These are phyloP conservation scores for Eragrostis curvula DNA, from an alignment of 176 grass and related monocot genomes.

Conservation along the genomic window DNA sequence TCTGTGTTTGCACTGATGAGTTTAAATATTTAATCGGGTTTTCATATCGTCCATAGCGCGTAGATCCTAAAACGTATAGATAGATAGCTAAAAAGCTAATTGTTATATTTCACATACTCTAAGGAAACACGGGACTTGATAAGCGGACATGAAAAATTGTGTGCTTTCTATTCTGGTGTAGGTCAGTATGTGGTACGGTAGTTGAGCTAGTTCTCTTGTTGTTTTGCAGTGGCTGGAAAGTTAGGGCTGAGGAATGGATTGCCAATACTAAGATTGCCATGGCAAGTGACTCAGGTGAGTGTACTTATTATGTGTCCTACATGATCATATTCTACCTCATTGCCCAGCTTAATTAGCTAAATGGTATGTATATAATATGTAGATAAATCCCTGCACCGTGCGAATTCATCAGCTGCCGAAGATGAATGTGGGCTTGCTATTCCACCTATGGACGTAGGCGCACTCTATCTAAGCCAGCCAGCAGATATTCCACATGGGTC, in stretches of 20 bases:
- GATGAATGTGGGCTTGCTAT: slow-evolving; percentile 57
- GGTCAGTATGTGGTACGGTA: too few relatives aligned
- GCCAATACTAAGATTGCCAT: slow-evolving; percentile 24
- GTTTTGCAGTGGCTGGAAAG: slow-evolving; percentile 63
- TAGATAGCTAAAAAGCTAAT: background rate
- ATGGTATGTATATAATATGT: too few relatives aligned
- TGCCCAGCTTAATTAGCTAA: background rate
- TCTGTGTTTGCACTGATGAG: background rate
- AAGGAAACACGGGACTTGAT: too few relatives aligned
- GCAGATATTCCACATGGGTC: slow-evolving; percentile 44
- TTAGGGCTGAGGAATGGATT: slow-evolving; percentile 53
- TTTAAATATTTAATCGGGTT: background rate
- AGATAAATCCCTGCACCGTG: slow-evolving; percentile 10
- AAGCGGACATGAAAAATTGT: too few relatives aligned
- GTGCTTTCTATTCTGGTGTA: slow-evolving; percentile 6
- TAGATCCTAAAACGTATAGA: too few relatives aligned
- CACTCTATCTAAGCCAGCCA: slow-evolving; percentile 44
- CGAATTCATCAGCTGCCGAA: slow-evolving; percentile 14
- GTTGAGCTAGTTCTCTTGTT: background rate
- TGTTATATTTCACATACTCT: too few relatives aligned
- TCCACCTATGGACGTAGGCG: slow-evolving; percentile 62
- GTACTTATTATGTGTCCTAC: background rate
- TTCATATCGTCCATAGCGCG: background rate
- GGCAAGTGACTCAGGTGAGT: slow-evolving; percentile 3
- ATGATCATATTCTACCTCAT: background rate